Percentiles rank a stretch among this genome's conserved stretches.
These are phyloP conservation scores for Metschnikowia baotianmanensis DNA, from an alignment of 805 yeast species.

Conservation along the genomic window DNA sequence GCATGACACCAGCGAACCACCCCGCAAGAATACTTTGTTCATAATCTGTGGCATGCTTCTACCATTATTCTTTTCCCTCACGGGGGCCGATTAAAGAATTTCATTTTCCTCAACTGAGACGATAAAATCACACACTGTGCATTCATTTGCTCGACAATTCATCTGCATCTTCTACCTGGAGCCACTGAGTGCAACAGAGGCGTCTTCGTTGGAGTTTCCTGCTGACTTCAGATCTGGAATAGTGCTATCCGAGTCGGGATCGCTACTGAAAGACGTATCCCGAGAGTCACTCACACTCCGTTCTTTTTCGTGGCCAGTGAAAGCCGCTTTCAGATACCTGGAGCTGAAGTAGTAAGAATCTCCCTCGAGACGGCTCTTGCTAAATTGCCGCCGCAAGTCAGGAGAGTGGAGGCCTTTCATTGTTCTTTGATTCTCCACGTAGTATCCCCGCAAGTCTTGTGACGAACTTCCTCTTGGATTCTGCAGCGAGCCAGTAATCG, in stretches of 20 bases:
- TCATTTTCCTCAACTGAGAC: background rate
- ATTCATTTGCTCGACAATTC: background rate
- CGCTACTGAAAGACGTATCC: conserved; percentile 9
- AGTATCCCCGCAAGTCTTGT: conserved; percentile 20
- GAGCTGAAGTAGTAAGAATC: conserved; percentile 7
- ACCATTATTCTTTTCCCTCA: conserved; percentile 16
- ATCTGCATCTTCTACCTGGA: background rate
- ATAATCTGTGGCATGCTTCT: conserved; percentile 14
- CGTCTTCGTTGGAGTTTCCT: background rate
- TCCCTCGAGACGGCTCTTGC: conserved; percentile 9
- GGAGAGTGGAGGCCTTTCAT: conserved; percentile 25
- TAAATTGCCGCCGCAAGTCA: conserved; percentile 19
- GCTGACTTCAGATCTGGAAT: conserved; percentile 8
- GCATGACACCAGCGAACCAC: background rate
- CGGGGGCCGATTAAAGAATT: conserved; percentile 8
- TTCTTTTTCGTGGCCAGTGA: background rate
- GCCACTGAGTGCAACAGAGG: background rate
- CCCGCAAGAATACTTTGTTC: conserved; percentile 1
- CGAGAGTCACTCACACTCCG: conserved; percentile 5
- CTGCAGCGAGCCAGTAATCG: conserved; percentile 1
- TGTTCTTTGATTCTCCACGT: conserved; percentile 12
- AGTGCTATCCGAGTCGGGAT: conserved; percentile 10
- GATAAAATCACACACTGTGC: background rate
- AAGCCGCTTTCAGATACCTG: conserved; percentile 4
- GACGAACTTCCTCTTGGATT: conserved; percentile 18